A percentile compares a stretch with the other conserved stretches of the same genome.
Conservation (phyloP, 2,329 filamentous ascomycete genomes). For the Fusarium coffeatum region DNA sequence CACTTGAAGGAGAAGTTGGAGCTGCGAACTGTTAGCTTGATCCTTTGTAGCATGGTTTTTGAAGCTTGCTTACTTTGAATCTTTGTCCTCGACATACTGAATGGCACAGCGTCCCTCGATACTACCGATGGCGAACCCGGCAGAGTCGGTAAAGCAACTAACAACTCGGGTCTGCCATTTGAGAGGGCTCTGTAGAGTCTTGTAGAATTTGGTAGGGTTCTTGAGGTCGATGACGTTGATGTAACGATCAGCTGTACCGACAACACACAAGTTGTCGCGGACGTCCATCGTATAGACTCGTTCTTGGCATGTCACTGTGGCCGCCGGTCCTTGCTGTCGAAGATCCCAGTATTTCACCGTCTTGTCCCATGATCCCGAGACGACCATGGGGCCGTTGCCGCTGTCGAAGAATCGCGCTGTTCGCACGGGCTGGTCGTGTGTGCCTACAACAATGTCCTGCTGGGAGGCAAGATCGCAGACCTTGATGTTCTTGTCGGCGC, state of each 20-base stretch:
- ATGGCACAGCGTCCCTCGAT: constrained; percentile 98
- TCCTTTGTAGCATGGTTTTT: not conserved
- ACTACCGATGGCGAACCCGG: constrained; percentile 93
- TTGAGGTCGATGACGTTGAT: constrained; percentile 95
- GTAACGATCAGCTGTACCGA: constrained; percentile 93
- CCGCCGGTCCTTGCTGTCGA: constrained; percentile 72
- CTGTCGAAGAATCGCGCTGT: constrained; percentile 82
- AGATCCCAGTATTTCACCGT: constrained; percentile 91
- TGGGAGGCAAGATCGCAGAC: constrained; percentile 82
- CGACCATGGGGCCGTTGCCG: constrained; percentile 80
- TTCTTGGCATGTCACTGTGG: constrained; percentile 75
- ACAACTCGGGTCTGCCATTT: constrained; percentile 99
- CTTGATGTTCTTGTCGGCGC: constrained; percentile 90
- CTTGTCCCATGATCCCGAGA: constrained; percentile 94
- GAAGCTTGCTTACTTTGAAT: constrained; percentile 73
- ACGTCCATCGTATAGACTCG: constrained; percentile 93
- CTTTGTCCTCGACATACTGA: constrained; percentile 97
- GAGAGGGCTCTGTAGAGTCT: constrained; percentile 92
- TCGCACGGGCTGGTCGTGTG: constrained; percentile 85
- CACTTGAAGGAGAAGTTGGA: constrained; percentile 99
- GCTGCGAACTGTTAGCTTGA: constrained; percentile 53
- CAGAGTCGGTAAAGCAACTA: constrained; percentile 92
- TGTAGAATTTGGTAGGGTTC: constrained; percentile 91
- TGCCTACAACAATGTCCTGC: constrained; percentile 78
- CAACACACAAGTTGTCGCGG: constrained; percentile 85